A percentile compares a stretch with the other conserved stretches of the same genome.
Conservation (phyloP, 805 yeast genomes). For the Candida xiaguanensis region DNA sequence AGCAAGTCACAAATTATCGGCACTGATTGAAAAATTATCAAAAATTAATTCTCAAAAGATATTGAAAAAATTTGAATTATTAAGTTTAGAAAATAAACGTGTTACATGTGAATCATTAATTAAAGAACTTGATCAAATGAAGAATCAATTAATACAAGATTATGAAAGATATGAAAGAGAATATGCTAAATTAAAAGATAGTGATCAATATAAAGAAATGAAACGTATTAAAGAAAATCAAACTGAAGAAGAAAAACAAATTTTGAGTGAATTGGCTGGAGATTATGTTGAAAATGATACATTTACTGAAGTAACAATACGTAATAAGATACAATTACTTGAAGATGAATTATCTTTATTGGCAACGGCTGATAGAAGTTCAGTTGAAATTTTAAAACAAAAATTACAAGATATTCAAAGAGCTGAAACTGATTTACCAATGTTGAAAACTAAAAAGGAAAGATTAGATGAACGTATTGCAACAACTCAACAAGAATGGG, state of each 20-base stretch:
- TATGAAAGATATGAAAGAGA: conserved; percentile 32
- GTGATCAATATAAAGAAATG: conserved; percentile 37
- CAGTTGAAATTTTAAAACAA: conserved; percentile 36
- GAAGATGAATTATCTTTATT: conserved; percentile 43
- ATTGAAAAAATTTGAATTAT: conserved; percentile 3
- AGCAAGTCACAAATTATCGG: background rate
- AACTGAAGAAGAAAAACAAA: conserved; percentile 35
- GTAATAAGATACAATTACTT: conserved; percentile 39
- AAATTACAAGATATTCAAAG: conserved; percentile 30
- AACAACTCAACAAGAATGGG: conserved; percentile 50
- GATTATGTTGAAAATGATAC: conserved; percentile 28
- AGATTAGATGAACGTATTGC: conserved; percentile 34
- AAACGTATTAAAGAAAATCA: conserved; percentile 33
- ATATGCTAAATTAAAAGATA: conserved; percentile 37
- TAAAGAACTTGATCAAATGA: conserved; percentile 23
- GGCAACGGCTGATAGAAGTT: conserved; percentile 34
- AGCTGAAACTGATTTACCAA: conserved; percentile 40
- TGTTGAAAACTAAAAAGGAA: conserved; percentile 18
- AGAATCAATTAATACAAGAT: conserved; percentile 16
- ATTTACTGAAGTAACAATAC: conserved; percentile 37
- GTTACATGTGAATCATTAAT: conserved; percentile 21
- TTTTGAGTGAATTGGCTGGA: conserved; percentile 37
- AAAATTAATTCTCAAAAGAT: conserved; percentile 8
- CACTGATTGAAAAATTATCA: background rate
- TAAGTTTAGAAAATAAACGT: conserved; percentile 16